Base-by-base conservation (phyloP, 371 early-diverging fungal genomes). In the Vairimorpha ceranae region DNA sequence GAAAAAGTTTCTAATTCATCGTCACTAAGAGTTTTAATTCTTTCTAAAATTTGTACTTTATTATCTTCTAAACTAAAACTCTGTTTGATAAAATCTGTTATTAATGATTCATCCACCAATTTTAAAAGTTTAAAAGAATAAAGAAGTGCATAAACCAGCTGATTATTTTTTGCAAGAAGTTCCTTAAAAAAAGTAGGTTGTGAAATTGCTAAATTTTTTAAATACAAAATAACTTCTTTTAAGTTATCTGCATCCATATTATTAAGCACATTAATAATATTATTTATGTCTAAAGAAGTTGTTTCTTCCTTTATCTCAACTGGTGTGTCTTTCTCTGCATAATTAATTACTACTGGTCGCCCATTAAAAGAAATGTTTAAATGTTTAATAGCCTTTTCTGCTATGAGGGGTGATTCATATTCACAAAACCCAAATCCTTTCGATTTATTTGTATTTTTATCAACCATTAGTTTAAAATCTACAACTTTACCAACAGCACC, bases 341-440 rank as follows among this genome's bases (percentile, higher is more conserved):
- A 84, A 65, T 85, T 85, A 72, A 85, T 84, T 65, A 83, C 83
- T 4, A 83, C 81, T 14, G 74, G 72, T 73, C 85, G 65, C 29
- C 79, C 79, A 63, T 84, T 84, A 41, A 85, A 80, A 32, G 65
- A 45, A n/a, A 83, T 78, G 66, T 83, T 83, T 21, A 85, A 65
- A 21, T 65, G 77, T 65, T 82, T 78, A 21, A 85, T 74, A 10
- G 85, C 85, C 32, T 77, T 78, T 58, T 83, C 83, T 52, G 84
- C 85, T 35, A 85, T 80, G 14, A 80, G 38, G 21, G 83, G 83
- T 19, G 78, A 77, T 66, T 85, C 85, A 59, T 85, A 85, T 59
- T 83, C 84, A 71, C 80, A 79, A 75, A 85, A 85, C 0, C 85
- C 85, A 72, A 83, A 85, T 38, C 85, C 85, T 67, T 84, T 83